Conservation (phyloP, 2,329 filamentous ascomycete genomes). For the Colletotrichum filicis region DNA sequence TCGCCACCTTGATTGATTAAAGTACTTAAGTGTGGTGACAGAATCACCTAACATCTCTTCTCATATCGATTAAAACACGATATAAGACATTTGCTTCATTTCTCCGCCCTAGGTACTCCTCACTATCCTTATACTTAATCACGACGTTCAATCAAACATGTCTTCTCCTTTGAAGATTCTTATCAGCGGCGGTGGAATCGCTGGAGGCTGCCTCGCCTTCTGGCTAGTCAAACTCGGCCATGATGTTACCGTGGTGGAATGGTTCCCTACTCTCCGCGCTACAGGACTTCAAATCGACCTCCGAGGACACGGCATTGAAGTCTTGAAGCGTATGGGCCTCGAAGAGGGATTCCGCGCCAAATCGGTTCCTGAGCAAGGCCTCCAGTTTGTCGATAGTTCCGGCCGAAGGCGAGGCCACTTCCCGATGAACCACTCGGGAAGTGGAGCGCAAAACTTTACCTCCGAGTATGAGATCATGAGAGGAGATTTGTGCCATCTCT, state of each 20-base stretch:
- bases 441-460: constrained; percentile 50
- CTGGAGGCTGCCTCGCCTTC: constrained; percentile 57
- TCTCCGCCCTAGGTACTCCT: neutral
- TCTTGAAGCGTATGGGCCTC: constrained; percentile 63
- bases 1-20: neutral
- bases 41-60: neutral
- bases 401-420: constrained; percentile 48
- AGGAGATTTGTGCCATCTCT: constrained; percentile 57
- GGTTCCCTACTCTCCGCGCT: constrained; percentile 52
- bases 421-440: constrained; percentile 32
- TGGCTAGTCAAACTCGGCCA: constrained; percentile 55
- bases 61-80: neutral
- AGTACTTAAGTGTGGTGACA: neutral
- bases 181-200: constrained; percentile 48
- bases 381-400: constrained; percentile 53
- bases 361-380: constrained; percentile 57
- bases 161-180: constrained; percentile 41
- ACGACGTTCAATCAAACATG: neutral
- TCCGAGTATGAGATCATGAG: constrained; percentile 67
- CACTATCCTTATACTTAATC: neutral
- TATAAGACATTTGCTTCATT: neutral
- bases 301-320: constrained; percentile 59
- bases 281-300: constrained; percentile 66
- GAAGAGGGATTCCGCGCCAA: constrained; percentile 53
- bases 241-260: constrained; percentile 54